Base-by-base conservation (phyloP, 176 grass and related monocot genomes). In the Echinochloa phyllopogon region DNA sequence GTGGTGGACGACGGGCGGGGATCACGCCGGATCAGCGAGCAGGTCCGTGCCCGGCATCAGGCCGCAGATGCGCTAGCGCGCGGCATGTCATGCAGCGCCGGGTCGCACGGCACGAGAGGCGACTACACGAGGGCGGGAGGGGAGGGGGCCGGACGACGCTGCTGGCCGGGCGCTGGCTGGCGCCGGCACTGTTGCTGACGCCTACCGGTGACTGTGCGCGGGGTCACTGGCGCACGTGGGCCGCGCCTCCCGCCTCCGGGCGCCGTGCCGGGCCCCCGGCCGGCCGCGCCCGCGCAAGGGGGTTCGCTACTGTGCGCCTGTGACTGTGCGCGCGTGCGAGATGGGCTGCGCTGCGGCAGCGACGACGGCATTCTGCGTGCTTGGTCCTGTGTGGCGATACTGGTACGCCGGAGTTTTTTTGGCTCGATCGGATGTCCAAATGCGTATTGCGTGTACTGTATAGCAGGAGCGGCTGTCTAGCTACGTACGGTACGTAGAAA, bases 101-200 rank as follows among this genome's bases (percentile, higher is more conserved):
- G 11, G 42, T 33, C 29, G 29, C 68, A 21, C 12, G 23, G 10
- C n/a, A 25, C 57, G 57, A 41, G 57, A 41, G 42, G 63, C 62
- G 79, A 87, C 75, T 50, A 64, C 43, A 42, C 72, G 50, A 24
- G 15, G 6, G 49, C 0, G 59, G 1, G 20, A 23, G 48, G 8
- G 69, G 56, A 52, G 48, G 20, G 40, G 66, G 66, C 0, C 39
- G 47, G 47, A 25, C 44, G 27, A 2, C 1, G 49, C 60, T 17
- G 44, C 65, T 2, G 43, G 21, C 14, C 33, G n/a, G n/a, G n/a
- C n/a, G n/a, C n/a, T n/a, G n/a, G 56, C 63, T 24, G 63, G 18
- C 27, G 41, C 25, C 48, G 23, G 48, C 20, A 89, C 87, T 80
- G 82, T 85, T 60, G 75, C 76, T 89, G 76, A 85, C 56, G 87